Evolutionary conservation across 495 filamentous ascomycete species (phyloP).

Genomic region (Pseudoneurospora amorphoporcata): DNA sequence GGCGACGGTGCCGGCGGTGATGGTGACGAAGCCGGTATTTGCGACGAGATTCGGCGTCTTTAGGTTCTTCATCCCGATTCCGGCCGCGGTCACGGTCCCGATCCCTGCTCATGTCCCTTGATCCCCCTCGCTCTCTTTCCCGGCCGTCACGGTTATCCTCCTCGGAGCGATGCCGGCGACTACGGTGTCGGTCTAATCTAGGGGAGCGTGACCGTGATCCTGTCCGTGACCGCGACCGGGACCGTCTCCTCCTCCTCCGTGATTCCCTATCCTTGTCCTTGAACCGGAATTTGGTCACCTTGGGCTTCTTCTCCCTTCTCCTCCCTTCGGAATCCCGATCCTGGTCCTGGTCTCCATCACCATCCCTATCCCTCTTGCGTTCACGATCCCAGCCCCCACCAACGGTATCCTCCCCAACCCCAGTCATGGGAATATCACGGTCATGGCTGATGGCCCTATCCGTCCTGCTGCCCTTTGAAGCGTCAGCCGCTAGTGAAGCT

Average conservation of each 20-base stretch:
- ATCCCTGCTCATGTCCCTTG: not conserved
- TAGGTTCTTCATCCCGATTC: not conserved
- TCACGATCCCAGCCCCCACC: constrained; percentile 4
- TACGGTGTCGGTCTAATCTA: not conserved
- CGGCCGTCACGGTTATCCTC: constrained; percentile 22
- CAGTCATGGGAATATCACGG: not conserved
- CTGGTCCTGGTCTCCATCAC: not conserved
- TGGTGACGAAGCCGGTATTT: constrained; percentile 16
- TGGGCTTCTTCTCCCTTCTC: constrained; percentile 4
- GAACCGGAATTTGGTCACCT: constrained; percentile 48
- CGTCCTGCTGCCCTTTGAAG: not conserved
- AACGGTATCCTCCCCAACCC: not conserved
- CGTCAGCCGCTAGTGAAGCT: not conserved
- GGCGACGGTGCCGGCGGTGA: constrained; percentile 11
- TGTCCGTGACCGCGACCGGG: constrained; percentile 4
- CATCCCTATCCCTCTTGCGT: not conserved
- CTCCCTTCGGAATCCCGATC: not conserved
- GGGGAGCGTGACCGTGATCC: not conserved
- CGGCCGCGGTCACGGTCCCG: not conserved
- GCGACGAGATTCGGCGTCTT: constrained; percentile 1
- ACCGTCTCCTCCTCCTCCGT: constrained; percentile 1
- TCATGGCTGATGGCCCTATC: not conserved
- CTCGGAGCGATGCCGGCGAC: constrained; percentile 19
- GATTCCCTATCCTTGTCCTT: constrained; percentile 28
- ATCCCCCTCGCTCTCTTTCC: not conserved